Evolutionary conservation across 73 alveolate genomes (phyloP), one percentile per base, ranked within the genome.

Genomic region (Paramecium primaurelia): DNA sequence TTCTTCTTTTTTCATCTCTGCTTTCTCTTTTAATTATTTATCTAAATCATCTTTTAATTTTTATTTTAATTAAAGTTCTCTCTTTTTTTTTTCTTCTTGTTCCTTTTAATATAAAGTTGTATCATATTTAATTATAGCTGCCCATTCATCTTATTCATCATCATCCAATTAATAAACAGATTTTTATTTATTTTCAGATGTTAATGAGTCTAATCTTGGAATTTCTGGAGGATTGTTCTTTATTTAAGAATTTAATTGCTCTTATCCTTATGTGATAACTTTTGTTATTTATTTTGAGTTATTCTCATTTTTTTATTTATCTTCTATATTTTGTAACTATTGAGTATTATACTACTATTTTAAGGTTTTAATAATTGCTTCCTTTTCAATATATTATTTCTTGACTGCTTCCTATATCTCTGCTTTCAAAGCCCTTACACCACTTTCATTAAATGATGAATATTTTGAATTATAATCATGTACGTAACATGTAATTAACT

Each of bases 71-170:
- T 32, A 32, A 4, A 2, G 12, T 28, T 64, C 42, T 64, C 20
- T 36, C 8, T 73, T 12, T 6, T 73, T 73, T 40, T n/a, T 37
- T 40, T 73, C 37, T 73, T 73, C 87, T 38, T 73, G 18, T 73
- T 73, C 87, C 34, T 73, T 36, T 20, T 73, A 16, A 73, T 73
- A 73, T 16, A 73, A 44, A 38, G n/a, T 68, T 6, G 87, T 36
- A 73, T 73, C 87, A 40, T 73, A 73, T 73, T 73, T 73, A 73
- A 73, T 40, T 3, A 73, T 73, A 0, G 87, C 59, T 2, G 87
- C 87, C 87, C 87, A 73, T 73, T 73, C 87, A 73, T 73, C 87
- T 5, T 73, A 34, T 14, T 73, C 37, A 30, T 40, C 87, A 73
- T 64, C 84, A 28, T 73, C 87, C 9, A 73, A 20, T 16, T 38